Conservation (phyloP, 345 rosid species). For the Firmiana major region DNA sequence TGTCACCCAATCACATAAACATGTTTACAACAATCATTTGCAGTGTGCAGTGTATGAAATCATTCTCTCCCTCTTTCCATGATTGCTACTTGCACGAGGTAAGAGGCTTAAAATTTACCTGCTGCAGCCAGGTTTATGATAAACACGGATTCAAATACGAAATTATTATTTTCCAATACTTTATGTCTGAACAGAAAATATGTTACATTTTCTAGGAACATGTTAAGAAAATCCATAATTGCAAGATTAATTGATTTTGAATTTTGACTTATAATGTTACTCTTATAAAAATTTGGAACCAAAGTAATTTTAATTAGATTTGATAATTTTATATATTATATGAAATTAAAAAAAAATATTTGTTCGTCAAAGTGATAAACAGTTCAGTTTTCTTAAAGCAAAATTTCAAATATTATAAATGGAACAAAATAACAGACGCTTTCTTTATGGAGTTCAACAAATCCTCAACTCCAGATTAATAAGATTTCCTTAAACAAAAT, state of each 20-base stretch:
- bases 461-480: too few species aligned
- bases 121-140: neutral
- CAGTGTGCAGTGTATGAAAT: conserved; percentile 27
- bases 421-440: too few species aligned
- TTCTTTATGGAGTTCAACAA: too few species aligned
- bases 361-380: too few species aligned
- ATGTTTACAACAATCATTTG: conserved; percentile 16
- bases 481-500: too few species aligned
- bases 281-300: too few species aligned
- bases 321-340: too few species aligned
- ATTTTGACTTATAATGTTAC: neutral
- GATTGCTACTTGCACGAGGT: neutral
- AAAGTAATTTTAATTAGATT: too few species aligned
- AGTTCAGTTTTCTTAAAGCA: too few species aligned
- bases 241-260: neutral
- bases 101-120: neutral
- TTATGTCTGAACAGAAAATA: neutral
- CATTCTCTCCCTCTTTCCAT: conserved; percentile 11
- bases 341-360: too few species aligned
- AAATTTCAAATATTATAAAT: too few species aligned
- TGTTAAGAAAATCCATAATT: neutral
- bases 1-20: conserved; percentile 8
- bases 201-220: neutral
- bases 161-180: neutral
- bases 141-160: neutral